These are phyloP conservation scores for Solanum chiquidenum DNA, from an alignment of 257 asterid species.

Conservation along the genomic window DNA sequence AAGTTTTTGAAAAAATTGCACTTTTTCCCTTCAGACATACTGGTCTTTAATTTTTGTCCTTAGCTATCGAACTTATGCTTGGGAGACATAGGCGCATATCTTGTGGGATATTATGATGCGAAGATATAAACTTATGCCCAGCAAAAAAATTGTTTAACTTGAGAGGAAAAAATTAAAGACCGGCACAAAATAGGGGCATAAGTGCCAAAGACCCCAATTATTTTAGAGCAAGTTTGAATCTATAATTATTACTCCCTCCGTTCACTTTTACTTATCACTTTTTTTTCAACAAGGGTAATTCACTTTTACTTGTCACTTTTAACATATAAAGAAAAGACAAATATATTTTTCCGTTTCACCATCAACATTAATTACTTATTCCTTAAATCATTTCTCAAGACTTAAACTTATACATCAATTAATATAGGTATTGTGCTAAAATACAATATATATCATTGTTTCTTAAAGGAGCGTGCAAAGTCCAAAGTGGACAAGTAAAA, in stretches of 20 bases:
- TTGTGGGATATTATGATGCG: not conserved
- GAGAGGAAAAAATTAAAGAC: not conserved
- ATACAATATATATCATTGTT: not conserved
- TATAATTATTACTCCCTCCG: not conserved
- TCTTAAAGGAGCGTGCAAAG: not conserved
- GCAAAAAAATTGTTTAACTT: not conserved
- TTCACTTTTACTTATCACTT: not conserved
- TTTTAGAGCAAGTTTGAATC: not conserved
- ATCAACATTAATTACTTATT: not conserved
- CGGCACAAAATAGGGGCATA: not conserved
- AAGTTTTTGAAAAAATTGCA: not conserved
- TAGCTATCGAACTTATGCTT: not conserved
- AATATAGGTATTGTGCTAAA: not conserved
- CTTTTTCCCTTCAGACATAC: not conserved
- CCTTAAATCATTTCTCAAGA: not conserved
- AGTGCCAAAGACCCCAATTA: not conserved
- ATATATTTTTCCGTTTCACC: not conserved
- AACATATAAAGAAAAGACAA: not conserved
- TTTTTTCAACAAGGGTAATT: not conserved
- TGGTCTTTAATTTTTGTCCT: not conserved
- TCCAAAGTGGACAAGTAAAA: not conserved
- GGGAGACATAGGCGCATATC: not conserved
- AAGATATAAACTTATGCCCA: not conserved
- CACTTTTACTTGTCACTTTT: not conserved
- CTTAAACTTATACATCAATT: not conserved